Percentiles rank a stretch among this genome's conserved stretches.
These are phyloP conservation scores for Liquidambar formosana DNA, from an alignment of 164 flowering plant genomes.

Conservation along the genomic window DNA sequence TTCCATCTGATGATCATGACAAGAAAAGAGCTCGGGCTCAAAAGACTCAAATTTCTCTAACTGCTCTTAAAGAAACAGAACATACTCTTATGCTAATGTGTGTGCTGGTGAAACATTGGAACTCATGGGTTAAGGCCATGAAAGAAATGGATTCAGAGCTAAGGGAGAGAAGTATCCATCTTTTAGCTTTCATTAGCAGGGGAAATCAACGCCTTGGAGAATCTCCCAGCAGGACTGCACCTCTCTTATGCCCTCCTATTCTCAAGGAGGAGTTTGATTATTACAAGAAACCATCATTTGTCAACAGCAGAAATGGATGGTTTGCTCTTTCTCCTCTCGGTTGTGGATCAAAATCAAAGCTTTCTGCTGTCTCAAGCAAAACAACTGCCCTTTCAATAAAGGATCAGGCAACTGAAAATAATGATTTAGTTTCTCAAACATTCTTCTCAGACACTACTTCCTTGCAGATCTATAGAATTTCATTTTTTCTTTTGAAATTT, in stretches of 20 bases:
- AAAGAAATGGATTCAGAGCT: slow-evolving; percentile 68
- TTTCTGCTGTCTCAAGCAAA: slow-evolving; percentile 32
- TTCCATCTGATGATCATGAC: slow-evolving; percentile 64
- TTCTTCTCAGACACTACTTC: slow-evolving; percentile 66
- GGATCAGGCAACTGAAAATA: slow-evolving; percentile 32
- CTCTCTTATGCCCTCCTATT: slow-evolving; percentile 63
- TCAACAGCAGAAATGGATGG: slow-evolving; percentile 84
- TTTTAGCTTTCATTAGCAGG: slow-evolving; percentile 82
- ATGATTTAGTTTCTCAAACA: slow-evolving; percentile 31
- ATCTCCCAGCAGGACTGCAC: slow-evolving; percentile 39
- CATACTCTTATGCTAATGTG: slow-evolving; percentile 74
- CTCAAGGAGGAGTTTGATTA: slow-evolving; percentile 64
- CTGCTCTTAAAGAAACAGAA: slow-evolving; percentile 69
- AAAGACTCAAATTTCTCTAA: slow-evolving; percentile 53
- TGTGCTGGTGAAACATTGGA: slow-evolving; percentile 59
- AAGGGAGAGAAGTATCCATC: slow-evolving; percentile 84
- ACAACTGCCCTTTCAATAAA: slow-evolving; percentile 34
- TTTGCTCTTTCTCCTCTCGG: slow-evolving; percentile 65
- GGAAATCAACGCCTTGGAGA: slow-evolving; percentile 66
- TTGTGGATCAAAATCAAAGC: slow-evolving; percentile 36
- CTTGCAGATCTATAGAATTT: slow-evolving; percentile 66
- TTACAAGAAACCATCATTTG: slow-evolving; percentile 51
- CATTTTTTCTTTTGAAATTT: slow-evolving; percentile 73
- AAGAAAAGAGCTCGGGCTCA: slow-evolving; percentile 75
- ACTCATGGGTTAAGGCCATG: slow-evolving; percentile 69